Conservation (phyloP, 805 yeast genomes). For the Ascoidea asiatica region DNA sequence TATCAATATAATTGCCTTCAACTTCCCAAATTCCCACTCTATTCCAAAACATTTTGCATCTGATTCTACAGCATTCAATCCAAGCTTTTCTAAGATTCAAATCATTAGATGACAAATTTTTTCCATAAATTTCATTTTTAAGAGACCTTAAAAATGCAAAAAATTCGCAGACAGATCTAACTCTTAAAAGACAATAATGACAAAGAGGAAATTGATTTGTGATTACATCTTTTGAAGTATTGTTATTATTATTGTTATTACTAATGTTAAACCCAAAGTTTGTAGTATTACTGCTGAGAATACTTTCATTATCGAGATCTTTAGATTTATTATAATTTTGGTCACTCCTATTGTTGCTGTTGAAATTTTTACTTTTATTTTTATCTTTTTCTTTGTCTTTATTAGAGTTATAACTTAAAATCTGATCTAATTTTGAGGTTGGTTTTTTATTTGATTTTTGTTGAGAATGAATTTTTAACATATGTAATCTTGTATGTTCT, state of each 20-base stretch:
- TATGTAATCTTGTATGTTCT: slow-evolving; percentile 68
- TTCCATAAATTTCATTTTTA: slow-evolving; percentile 43
- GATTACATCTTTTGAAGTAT: slow-evolving; percentile 17
- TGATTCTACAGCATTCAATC: slow-evolving; percentile 46
- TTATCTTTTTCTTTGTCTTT: too few relatives aligned
- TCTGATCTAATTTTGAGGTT: slow-evolving; percentile 6
- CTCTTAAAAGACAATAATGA: slow-evolving; percentile 64
- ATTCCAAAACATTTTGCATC: slow-evolving; percentile 72
- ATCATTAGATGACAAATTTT: slow-evolving; percentile 23
- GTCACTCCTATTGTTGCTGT: too few relatives aligned
- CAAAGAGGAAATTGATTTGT: slow-evolving; percentile 55
- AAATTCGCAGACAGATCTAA: slow-evolving; percentile 74
- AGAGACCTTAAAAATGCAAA: slow-evolving; percentile 64
- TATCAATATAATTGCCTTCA: slow-evolving; percentile 19
- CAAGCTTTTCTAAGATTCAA: slow-evolving; percentile 39
- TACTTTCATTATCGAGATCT: neutral
- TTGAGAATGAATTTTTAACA: slow-evolving; percentile 34
- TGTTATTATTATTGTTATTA: slow-evolving; percentile 1
- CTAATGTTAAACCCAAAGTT: slow-evolving; percentile 5
- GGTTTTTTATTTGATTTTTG: slow-evolving; percentile 14
- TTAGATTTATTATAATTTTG: neutral
- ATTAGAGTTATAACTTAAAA: too few relatives aligned
- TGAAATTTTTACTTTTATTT: too few relatives aligned
- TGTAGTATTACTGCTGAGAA: slow-evolving; percentile 1
- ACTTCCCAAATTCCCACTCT: slow-evolving; percentile 69